These are phyloP conservation scores for Physcomitrium patens DNA, from an alignment of 225 moss, liverwort and hornwort genomes.

Conservation along the genomic window DNA sequence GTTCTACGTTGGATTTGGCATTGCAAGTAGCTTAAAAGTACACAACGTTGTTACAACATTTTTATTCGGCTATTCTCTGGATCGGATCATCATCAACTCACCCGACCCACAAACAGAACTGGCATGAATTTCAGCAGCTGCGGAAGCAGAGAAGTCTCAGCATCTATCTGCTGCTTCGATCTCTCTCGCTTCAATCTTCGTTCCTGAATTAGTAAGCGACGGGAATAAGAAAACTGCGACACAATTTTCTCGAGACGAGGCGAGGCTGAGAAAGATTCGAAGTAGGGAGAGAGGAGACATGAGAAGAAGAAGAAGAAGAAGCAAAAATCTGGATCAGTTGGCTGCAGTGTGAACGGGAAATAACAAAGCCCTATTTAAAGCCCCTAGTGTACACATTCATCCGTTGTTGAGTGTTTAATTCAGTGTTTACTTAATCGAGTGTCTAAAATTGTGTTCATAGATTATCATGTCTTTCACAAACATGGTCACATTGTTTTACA, in stretches of 20 bases:
- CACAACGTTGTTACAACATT: too few species aligned
- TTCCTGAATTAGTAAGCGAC: background rate
- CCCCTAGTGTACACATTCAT: too few species aligned
- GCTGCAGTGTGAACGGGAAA: slow-evolving; percentile 12
- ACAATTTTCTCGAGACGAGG: background rate
- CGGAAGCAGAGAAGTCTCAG: background rate
- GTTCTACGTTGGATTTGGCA: background rate
- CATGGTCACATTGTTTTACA: too few species aligned
- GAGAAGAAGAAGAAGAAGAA: slow-evolving; percentile 27
- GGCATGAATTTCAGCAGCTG: too few species aligned
- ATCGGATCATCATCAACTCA: background rate
- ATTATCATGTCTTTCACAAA: too few species aligned
- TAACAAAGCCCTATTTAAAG: background rate
- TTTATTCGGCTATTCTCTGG: too few species aligned
- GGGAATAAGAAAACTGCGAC: background rate
- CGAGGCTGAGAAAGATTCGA: slow-evolving; percentile 16
- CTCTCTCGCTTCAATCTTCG: too few species aligned
- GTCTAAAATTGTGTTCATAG: too few species aligned
- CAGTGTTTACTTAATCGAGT: too few species aligned
- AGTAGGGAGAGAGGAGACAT: slow-evolving; percentile 23
- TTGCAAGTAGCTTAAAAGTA: background rate
- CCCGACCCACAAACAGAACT: background rate
- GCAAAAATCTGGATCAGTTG: background rate
- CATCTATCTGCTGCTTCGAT: background rate
- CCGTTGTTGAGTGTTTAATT: too few species aligned